Evolutionary conservation across 1,284 basidiomycete species (phyloP).

Genomic region (Vanrija pseudolonga): DNA sequence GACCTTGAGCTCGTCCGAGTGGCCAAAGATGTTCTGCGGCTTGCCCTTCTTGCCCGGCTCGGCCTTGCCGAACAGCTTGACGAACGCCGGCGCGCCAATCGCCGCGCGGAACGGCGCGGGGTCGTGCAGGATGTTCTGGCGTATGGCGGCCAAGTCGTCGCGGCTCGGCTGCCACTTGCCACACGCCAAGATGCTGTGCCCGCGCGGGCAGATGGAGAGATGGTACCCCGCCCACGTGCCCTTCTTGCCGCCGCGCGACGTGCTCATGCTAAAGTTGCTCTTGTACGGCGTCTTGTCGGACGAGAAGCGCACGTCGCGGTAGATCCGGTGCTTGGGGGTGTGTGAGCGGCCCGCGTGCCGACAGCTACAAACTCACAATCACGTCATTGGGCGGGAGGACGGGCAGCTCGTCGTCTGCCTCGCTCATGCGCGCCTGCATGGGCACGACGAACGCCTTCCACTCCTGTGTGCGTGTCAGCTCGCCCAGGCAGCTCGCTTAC

Average conservation of each 20-base stretch:
- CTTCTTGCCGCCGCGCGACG: conserved; percentile 43
- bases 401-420: conserved; percentile 74
- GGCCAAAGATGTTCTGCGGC: conserved; percentile 71
- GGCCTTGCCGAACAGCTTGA: conserved; percentile 67
- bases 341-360: background rate
- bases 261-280: conserved; percentile 55
- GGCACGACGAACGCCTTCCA: conserved; percentile 77
- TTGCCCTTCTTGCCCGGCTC: conserved; percentile 60
- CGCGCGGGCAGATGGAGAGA: conserved; percentile 59
- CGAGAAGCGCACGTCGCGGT: conserved; percentile 69
- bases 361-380: conserved; percentile 58
- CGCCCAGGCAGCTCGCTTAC: conserved; percentile 17
- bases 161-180: conserved; percentile 81
- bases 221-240: conserved; percentile 48
- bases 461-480: conserved; percentile 52
- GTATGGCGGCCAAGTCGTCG: conserved; percentile 68
- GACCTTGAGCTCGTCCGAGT: conserved; percentile 72
- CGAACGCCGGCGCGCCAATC: conserved; percentile 65
- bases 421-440: conserved; percentile 62
- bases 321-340: conserved; percentile 48
- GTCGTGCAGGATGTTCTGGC: conserved; percentile 63
- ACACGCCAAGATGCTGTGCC: conserved; percentile 67
- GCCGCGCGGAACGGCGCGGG: conserved; percentile 62
- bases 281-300: conserved; percentile 76
- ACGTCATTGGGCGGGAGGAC: conserved; percentile 80